Conservation (phyloP, 2,329 filamentous ascomycete species). For the Calonectria henricotiae region DNA sequence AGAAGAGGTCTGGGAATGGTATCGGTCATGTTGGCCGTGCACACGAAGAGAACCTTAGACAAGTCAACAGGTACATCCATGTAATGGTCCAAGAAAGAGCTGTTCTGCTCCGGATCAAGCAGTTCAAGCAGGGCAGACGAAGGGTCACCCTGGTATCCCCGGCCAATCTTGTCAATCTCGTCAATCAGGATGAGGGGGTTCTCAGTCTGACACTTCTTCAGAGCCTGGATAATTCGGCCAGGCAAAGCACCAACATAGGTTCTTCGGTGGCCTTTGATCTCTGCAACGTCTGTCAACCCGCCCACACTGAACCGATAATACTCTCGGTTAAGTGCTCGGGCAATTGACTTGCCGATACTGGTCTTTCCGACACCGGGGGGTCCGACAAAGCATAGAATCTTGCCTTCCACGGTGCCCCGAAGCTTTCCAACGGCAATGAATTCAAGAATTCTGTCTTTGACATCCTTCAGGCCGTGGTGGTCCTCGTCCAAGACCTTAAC, state of each 20-base stretch:
- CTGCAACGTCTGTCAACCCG: slow-evolving; percentile 95
- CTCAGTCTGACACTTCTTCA: slow-evolving; percentile 99
- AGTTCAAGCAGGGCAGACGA: slow-evolving; percentile 94
- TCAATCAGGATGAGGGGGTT: slow-evolving; percentile 97
- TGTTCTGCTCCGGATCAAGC: slow-evolving; percentile 97
- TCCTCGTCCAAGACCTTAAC: slow-evolving; percentile 94
- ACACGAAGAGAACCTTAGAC: slow-evolving; percentile 98
- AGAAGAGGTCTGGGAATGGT: slow-evolving; percentile 95
- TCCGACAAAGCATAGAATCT: slow-evolving; percentile 97
- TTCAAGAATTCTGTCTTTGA: slow-evolving; percentile 97
- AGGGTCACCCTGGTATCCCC: slow-evolving; percentile 96
- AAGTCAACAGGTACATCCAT: slow-evolving; percentile 98
- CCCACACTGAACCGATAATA: slow-evolving; percentile 99
- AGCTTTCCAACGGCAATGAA: slow-evolving; percentile 99
- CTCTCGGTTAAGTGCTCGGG: slow-evolving; percentile 91
- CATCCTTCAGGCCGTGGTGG: slow-evolving; percentile 96
- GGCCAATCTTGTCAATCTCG: slow-evolving; percentile 97
- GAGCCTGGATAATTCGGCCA: slow-evolving; percentile 95
- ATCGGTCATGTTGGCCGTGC: slow-evolving; percentile 98
- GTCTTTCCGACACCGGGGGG: slow-evolving; percentile 99
- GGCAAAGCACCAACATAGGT: slow-evolving; percentile 97
- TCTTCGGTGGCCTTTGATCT: slow-evolving; percentile 97
- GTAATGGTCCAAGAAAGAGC: slow-evolving; percentile 97
- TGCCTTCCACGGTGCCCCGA: slow-evolving; percentile 96
- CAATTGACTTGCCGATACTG: slow-evolving; percentile 98